Evolutionary conservation across 768 basidiomycete species (phyloP).

Genomic region (Boletellus emodensis): DNA sequence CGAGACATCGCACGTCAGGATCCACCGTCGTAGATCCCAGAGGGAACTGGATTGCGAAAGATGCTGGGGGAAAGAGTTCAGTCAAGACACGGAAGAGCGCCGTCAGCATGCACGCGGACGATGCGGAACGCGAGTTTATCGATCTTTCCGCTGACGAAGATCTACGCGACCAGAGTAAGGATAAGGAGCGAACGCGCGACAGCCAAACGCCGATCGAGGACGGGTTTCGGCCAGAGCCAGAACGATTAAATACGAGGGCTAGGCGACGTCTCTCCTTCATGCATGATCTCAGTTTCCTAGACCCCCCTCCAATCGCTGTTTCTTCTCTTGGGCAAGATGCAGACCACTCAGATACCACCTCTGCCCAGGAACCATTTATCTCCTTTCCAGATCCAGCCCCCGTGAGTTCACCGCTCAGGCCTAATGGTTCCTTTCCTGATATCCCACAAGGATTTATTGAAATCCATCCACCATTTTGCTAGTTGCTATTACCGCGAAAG

Average conservation of each 20-base stretch:
- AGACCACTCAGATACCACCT: conserved; percentile 2
- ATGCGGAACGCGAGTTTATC: conserved; percentile 22
- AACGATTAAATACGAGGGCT: conserved; percentile 22
- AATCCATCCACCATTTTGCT: conserved; percentile 49
- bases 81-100: conserved; percentile 36
- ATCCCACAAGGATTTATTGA: conserved; percentile 44
- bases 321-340: conserved; percentile 10
- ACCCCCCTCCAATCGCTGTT: conserved; percentile 22
- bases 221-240: conserved; percentile 8
- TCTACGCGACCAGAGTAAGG: conserved; percentile 14
- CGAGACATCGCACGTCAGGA: conserved; percentile 31
- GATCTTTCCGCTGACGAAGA: conserved; percentile 22
- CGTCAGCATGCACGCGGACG: conserved; percentile 16
- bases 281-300: conserved; percentile 53
- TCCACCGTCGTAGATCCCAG: conserved; percentile 41
- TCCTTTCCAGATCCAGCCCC: conserved; percentile 43
- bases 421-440: conserved; percentile 8
- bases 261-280: conserved; percentile 45
- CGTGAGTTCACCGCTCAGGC: conserved; percentile 33
- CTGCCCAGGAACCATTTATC: conserved; percentile 9
- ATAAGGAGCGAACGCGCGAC: conserved; percentile 23
- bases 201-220: conserved; percentile 7
- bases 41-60: conserved; percentile 64
- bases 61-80: conserved; percentile 53
- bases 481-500: conserved; percentile 57